A percentile compares a stretch with the other conserved stretches of the same genome.
Conservation (phyloP, 164 flowering plant genomes). For the Macadamia tetraphylla region DNA sequence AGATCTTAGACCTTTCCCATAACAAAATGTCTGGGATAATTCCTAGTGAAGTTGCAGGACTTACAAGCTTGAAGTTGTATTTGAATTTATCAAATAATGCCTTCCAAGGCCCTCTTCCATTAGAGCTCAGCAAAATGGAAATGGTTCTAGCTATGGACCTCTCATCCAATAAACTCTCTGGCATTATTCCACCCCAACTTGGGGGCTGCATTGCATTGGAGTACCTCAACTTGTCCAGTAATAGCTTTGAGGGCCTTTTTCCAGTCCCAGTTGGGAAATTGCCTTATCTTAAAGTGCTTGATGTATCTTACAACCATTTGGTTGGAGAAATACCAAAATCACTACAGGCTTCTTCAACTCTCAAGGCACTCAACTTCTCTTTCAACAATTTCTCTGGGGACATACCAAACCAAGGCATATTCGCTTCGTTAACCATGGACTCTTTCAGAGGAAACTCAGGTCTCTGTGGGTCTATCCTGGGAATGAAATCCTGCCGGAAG, state of each 20-base stretch:
- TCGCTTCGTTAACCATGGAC: constrained; percentile 33
- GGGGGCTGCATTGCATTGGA: constrained; percentile 86
- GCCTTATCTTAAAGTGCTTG: constrained; percentile 60
- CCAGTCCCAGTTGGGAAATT: constrained; percentile 57
- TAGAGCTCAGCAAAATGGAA: constrained; percentile 87
- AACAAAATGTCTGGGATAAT: constrained; percentile 57
- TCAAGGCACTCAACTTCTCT: constrained; percentile 57
- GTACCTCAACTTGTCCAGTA: constrained; percentile 62
- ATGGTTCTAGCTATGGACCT: constrained; percentile 82
- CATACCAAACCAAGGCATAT: constrained; percentile 50
- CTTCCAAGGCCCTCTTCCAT: constrained; percentile 58
- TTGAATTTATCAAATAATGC: constrained; percentile 70
- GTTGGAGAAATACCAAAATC: constrained; percentile 55
- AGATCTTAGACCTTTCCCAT: constrained; percentile 72
- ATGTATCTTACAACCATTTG: constrained; percentile 59
- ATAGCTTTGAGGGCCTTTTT: constrained; percentile 45
- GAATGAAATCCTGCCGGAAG: constrained; percentile 42
- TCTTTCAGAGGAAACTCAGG: constrained; percentile 61
- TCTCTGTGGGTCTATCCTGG: constrained; percentile 61
- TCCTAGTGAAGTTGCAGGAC: constrained; percentile 67
- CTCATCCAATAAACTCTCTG: constrained; percentile 63
- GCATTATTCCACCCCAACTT: constrained; percentile 65
- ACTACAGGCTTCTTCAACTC: constrained; percentile 48
- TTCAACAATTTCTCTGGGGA: constrained; percentile 70
- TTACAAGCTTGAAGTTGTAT: constrained; percentile 71